Conservation (phyloP, 352 stramenopile species). For the Pythium sp. region DNA sequence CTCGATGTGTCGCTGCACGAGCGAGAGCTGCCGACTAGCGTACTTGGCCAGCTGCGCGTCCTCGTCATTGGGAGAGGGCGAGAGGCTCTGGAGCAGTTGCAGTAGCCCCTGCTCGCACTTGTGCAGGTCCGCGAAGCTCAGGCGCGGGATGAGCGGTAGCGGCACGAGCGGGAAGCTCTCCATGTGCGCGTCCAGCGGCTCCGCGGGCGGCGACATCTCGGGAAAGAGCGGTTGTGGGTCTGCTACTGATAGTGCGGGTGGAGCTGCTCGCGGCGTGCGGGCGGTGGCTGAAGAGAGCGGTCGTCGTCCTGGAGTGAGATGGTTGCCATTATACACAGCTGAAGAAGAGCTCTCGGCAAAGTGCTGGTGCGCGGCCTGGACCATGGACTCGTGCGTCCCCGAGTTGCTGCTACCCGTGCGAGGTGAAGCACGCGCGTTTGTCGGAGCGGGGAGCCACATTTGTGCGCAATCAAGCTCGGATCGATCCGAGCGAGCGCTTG, state of each 20-base stretch:
- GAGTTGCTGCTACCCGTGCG: background rate
- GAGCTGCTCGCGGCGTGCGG: slow-evolving; percentile 4
- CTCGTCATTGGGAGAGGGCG: slow-evolving; percentile 23
- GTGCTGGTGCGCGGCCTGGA: slow-evolving; percentile 29
- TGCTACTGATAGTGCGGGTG: background rate
- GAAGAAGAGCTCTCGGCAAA: slow-evolving; percentile 5
- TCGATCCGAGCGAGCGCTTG: background rate
- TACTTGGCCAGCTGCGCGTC: slow-evolving; percentile 62
- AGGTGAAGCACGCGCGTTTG: background rate
- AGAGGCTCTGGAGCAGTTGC: slow-evolving; percentile 37
- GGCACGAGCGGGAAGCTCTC: slow-evolving; percentile 70
- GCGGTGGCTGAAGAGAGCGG: background rate
- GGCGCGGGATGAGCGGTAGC: slow-evolving; percentile 47
- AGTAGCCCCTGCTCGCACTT: slow-evolving; percentile 38
- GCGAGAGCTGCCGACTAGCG: slow-evolving; percentile 43
- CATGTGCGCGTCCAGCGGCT: slow-evolving; percentile 40
- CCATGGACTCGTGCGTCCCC: slow-evolving; percentile 23
- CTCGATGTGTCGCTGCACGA: slow-evolving; percentile 53
- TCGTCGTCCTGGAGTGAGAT: background rate
- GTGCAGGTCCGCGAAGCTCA: slow-evolving; percentile 39
- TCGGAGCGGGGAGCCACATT: slow-evolving; percentile 13
- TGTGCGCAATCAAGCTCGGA: background rate
- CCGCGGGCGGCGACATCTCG: background rate
- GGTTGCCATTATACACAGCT: background rate
- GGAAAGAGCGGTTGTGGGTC: background rate